Evolutionary conservation across 2,329 filamentous ascomycete genomes (phyloP), one percentile per base, ranked within the genome.

Genomic region (Cyclaneusma minus): DNA sequence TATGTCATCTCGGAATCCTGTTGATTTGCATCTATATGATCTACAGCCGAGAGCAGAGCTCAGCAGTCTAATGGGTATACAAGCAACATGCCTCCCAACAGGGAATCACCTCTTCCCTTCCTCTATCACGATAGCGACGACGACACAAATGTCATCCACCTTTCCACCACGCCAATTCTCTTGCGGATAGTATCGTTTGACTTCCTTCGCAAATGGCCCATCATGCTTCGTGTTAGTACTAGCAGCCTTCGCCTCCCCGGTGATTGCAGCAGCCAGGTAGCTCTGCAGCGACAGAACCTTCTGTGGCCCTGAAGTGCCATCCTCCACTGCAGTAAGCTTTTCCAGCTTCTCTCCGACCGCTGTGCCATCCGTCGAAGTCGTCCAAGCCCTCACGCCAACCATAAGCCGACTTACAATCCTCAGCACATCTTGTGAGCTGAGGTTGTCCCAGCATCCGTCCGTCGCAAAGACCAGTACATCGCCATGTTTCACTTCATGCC

Each of bases 401-500:
- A 98, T 92, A 15, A 73, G 61, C 25, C 65, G 62, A 37, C 76
- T 87, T 14, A 87, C 73, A 27, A 91, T 71, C 32, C 73, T 69
- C 8, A 98, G 63, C 16, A 91, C 76, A 38, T 98, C 84, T 44
- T 92, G 80, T 42, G 84, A 79, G 44, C 82, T 89, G 16, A 98
- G 62, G 42, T 98, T 98, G 50, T 98, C 89, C 67, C 89, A 89
- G 4, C 95, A 78, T 4, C 89, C 89, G 50, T 98, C 89, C 1
- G 84, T 93, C 2, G 84, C 89, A 39, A 98, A 79, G 11, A 98
- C 56, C n/a, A 95, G 59, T 2, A 98, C 77, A 47, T 98, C 89
- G 12, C 89, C 89, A 49, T 95, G 84, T 36, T 78, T 74, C 29
- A 95, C 65, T 21, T 60, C 53, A 48, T 91, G 74, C 32, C 72